Base-by-base conservation (phyloP, 805 yeast genomes). In the Sugiyamaella chiloensis region DNA sequence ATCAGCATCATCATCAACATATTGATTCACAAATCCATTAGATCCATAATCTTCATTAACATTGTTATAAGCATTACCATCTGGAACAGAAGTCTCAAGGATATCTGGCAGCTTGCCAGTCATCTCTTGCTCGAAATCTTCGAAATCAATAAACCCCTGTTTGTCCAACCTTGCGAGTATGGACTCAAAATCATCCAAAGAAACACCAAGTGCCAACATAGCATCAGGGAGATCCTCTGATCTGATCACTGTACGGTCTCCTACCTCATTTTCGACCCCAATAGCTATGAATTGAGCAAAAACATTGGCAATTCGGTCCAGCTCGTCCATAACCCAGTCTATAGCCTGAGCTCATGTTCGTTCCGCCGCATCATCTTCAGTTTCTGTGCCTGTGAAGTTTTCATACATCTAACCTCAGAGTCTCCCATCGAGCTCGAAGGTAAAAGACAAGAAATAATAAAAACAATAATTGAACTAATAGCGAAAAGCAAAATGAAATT, bases 201-300 rank as follows among this genome's bases (percentile, higher is more conserved):
- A 50, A 9, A 67, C 43, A 9, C 62, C 67, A 8, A 63, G 55
- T 5, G 56, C 56, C 6, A 27, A 49, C 16, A 67, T 46, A 1
- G 62, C 65, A 20, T 57, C 59, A 3, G 47, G 47, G n/a, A 67
- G 47, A 40, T 54, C 55, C 1, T 31, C 44, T 4, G 53, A 44
- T 1, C 59, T 50, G 23, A 65, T 48, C 1, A 58, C 60, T 43
- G 54, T 57, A 2, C 60, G 60, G 9, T 48, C 53, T n/a, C 57
- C 63, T 7, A 52, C 58, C n/a, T 34, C 52, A n/a, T 47, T 44
- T n/a, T 48, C 53, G 4, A 19, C 47, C 3, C 34, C 42, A 5
- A 56, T 56, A 8, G 52, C 57, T 60, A 64, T 57, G 36, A 46
- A 59, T 35, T 61, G 60, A 3, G 61, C 59, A 40, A 63, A 63